Base-by-base conservation (phyloP, 2,329 filamentous ascomycete species). In the Fusarium fujikuroi region DNA sequence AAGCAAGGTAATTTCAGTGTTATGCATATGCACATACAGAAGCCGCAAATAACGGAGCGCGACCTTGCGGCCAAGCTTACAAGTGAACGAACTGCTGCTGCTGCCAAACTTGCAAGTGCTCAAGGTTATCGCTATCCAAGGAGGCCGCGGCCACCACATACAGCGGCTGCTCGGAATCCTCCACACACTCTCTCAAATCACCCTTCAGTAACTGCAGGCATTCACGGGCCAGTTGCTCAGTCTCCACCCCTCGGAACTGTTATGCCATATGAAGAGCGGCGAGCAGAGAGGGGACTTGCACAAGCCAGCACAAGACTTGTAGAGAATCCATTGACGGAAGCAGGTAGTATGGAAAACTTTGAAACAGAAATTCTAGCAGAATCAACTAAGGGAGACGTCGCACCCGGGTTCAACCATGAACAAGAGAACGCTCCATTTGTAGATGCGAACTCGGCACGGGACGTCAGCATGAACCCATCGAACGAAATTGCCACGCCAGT, bases 1-100 rank as follows among this genome's bases (percentile, higher is more conserved):
- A 87, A 85, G 75, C 88, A 87, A 67, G 89, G 89, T 34, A 90
- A 90, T 73, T 92, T 92, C 78, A 84, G 85, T 50, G 88, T 91
- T 44, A 90, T 92, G 86, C 88, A 90, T 63, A 90, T 92, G 83
- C 85, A 87, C 39, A 82, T 88, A 32, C 76, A 82, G 63, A 84
- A 81, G 77, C 81, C 83, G 69, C 84, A 86, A 64, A 84, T 85
- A 43, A 81, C 86, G 57, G 83, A 86, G 44, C 83, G 87, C 53
- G 85, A 87, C 76, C 85, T 86, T 58, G 86, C 88, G 50, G 89
- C 89, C 10, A 89, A 90, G 78, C 86, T 88, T 57, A 87, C 88
- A 18, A 92, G 90, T 76, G 89, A 92, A 77, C 87, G 85, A 73
- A 91, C 89, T 18, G 88, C 87, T 50, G 83, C 87, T 59, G 88